Base-by-base conservation (phyloP, 176 grass and related monocot species). In the Thalia dealbata region DNA sequence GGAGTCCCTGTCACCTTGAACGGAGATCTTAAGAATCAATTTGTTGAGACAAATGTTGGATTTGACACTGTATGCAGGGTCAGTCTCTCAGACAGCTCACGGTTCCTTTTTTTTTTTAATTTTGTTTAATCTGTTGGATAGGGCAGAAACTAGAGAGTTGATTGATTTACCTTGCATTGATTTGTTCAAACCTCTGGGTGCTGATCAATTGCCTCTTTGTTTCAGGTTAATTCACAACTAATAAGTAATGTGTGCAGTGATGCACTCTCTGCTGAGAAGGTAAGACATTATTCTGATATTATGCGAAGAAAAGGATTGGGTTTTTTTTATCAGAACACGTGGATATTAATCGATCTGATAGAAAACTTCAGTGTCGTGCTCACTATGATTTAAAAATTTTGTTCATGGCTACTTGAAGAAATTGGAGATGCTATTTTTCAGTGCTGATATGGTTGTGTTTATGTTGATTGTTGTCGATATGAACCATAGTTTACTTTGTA, bases 61-160 rank as follows among this genome's bases (percentile, higher is more conserved):
- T 91, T 91, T 54, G 89, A 91, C 73, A 88, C 85, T 4, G 78
- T 91, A 22, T 88, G 85, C 80, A 91, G 83, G 82, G 89, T 91
- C 78, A 81, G 35, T 32, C 28, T 32, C 28, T 43, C 42, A 24
- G 4, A 44, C 25, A 25, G n/a, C 22, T 18, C n/a, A 41, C 25
- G 22, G 4, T 23, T 55, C 7, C 24, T 70, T 6, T 25, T 7
- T 30, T 26, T 51, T 12, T 65, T 28, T 6, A 4, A 18, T 18
- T 65, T 65, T 30, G 5, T 32, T 14, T 11, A 35, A 26, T 30
- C 18, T 58, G 22, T 58, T 58, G 54, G 54, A 58, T 58, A 16
- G 8, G 5, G 21, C 54, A 58, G 7, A 58, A 58, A 58, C 8
- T n/a, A n/a, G 54, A 9, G 13, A 58, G 54, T 58, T 18, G 21